Conservation (phyloP, 192 early-diverging fungal genomes). For the Coemansia aciculifera region DNA sequence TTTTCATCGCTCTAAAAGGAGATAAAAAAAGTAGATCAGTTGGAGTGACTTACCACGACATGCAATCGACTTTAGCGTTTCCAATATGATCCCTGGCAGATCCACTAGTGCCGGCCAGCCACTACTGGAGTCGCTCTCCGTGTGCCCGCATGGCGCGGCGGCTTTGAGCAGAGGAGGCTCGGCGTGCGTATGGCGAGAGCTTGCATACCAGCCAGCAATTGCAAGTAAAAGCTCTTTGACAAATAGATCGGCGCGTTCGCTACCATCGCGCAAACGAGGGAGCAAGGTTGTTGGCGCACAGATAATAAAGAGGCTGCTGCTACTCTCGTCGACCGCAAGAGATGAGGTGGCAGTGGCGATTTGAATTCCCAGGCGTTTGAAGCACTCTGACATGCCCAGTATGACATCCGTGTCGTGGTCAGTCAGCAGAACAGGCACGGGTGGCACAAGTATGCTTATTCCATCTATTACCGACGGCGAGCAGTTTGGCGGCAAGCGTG, state of each 20-base stretch:
- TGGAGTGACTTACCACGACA: conserved; percentile 28
- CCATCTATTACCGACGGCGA: conserved; percentile 26
- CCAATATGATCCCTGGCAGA: conserved; percentile 24
- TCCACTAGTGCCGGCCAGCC: conserved; percentile 39
- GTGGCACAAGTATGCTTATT: conserved; percentile 39
- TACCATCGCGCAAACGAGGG: conserved; percentile 23
- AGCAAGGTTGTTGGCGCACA: conserved; percentile 36
- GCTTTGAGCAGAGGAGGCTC: not conserved
- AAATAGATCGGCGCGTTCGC: conserved; percentile 10
- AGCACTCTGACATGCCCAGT: not conserved
- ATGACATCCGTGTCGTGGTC: conserved; percentile 14
- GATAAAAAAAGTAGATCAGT: not conserved
- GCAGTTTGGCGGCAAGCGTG: not conserved
- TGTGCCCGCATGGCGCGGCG: not conserved
- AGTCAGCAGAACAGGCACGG: conserved; percentile 17
- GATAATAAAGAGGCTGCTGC: conserved; percentile 3
- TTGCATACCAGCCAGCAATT: conserved; percentile 16
- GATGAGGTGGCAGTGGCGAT: not conserved
- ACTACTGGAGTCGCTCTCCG: not conserved
- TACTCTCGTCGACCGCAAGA: too few relatives aligned
- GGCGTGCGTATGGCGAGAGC: not conserved
- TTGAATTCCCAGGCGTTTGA: conserved; percentile 33
- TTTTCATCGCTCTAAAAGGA: not conserved
- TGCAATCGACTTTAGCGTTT: conserved; percentile 38
- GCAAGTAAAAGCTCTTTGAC: conserved; percentile 31